Percentiles rank a stretch among this genome's conserved stretches.
phyloP scores from a whole-genome alignment of 169 alveolate species.

The Babesia sp. region DNA sequence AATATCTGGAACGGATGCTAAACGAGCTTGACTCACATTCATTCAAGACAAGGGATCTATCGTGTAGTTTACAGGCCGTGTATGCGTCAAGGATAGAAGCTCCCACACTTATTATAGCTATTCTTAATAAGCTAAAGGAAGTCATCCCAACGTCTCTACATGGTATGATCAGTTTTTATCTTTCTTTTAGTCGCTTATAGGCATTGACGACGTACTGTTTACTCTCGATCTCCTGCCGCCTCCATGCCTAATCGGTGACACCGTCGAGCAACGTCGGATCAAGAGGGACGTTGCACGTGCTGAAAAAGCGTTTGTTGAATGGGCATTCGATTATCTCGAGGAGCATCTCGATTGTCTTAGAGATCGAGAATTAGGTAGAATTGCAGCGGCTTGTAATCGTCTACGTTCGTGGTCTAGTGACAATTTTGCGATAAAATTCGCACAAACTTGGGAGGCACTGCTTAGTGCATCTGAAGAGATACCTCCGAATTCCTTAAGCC shows the following conservation, averaged over 20 bases:
- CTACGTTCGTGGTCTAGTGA: constrained; percentile 51
- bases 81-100: constrained; percentile 17
- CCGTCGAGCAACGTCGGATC: constrained; percentile 22
- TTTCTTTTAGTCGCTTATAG: not conserved
- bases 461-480: not conserved
- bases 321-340: constrained; percentile 20
- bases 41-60: constrained; percentile 30
- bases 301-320: constrained; percentile 40
- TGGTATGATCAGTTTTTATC: not conserved
- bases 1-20: not conserved
- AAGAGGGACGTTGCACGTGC: constrained; percentile 39
- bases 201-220: constrained; percentile 22
- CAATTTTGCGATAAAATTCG: constrained; percentile 11
- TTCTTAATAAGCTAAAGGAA: constrained; percentile 5
- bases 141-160: constrained; percentile 12
- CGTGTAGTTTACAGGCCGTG: constrained; percentile 22
- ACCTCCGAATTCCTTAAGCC: constrained; percentile 16
- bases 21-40: not conserved
- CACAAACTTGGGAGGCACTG: constrained; percentile 7
- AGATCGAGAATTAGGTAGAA: constrained; percentile 20
- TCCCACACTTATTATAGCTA: not conserved
- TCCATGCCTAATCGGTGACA: constrained; percentile 18
- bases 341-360: constrained; percentile 31
- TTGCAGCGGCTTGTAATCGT: constrained; percentile 56
- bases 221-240: constrained; percentile 41